These are phyloP conservation scores for Trametes elegans DNA, from an alignment of 768 basidiomycete species.

Conservation along the genomic window DNA sequence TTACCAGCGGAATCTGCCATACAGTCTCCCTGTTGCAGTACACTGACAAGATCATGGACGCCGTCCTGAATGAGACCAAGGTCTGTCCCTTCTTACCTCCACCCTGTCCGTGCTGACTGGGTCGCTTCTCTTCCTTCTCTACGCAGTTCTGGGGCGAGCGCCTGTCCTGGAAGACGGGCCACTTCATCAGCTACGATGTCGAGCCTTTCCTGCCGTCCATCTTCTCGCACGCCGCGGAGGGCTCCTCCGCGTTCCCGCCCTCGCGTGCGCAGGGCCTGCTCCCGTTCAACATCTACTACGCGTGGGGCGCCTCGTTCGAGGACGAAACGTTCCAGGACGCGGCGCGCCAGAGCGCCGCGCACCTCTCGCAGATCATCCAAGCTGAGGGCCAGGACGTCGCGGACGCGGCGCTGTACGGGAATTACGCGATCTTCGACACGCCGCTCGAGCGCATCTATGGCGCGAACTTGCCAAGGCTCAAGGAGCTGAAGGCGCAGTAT, in stretches of 20 bases:
- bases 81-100: conserved; percentile 30
- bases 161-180: conserved; percentile 35
- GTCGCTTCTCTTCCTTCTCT: no score
- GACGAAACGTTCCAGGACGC: conserved; percentile 44
- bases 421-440: conserved; percentile 57
- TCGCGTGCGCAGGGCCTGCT: conserved; percentile 36
- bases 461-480: conserved; percentile 40
- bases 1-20: conserved; percentile 31
- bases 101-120: no score
- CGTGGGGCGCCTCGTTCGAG: conserved; percentile 39
- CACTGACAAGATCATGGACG: conserved; percentile 37
- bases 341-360: conserved; percentile 36
- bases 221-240: conserved; percentile 36
- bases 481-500: conserved; percentile 39
- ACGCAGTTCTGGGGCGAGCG: conserved; percentile 44
- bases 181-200: conserved; percentile 42
- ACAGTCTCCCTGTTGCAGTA: conserved; percentile 42
- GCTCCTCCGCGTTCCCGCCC: conserved; percentile 46
- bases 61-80: conserved; percentile 43
- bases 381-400: conserved; percentile 39
- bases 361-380: conserved; percentile 39
- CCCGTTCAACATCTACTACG: conserved; percentile 45
- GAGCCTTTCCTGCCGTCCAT: conserved; percentile 49
- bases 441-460: conserved; percentile 52
- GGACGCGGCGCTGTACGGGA: conserved; percentile 49